Percentiles rank a stretch among this genome's conserved stretches.
Evolutionary conservation across 75 land plant genomes (phyloP).

Genomic region (Ceratopteris richardii): DNA sequence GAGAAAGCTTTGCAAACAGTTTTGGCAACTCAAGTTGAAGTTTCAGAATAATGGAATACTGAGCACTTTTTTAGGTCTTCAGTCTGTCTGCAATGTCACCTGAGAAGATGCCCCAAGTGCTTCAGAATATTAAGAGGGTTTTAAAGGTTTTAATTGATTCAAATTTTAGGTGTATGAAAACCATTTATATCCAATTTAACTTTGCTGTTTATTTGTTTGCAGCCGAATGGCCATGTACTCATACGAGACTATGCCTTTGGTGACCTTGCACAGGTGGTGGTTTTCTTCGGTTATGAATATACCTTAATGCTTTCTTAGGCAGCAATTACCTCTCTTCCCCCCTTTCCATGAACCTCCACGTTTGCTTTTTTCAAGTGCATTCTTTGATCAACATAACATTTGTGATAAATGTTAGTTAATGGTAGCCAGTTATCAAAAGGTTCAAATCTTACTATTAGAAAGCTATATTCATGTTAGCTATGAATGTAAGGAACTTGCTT

Average conservation of each 20-base stretch:
- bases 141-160: slow-evolving; percentile 51
- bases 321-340: too few species aligned
- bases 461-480: too few species aligned
- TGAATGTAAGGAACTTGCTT: too few species aligned
- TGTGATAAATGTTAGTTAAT: too few species aligned
- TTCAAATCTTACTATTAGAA: too few species aligned
- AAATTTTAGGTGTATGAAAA: too few species aligned
- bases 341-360: too few species aligned
- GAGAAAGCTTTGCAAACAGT: background rate
- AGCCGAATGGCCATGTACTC: slow-evolving; percentile 87
- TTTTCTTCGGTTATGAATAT: background rate
- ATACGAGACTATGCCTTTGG: slow-evolving; percentile 93
- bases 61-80: slow-evolving; percentile 48
- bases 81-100: slow-evolving; percentile 95
- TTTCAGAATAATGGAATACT: background rate
- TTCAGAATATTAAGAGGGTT: slow-evolving; percentile 70
- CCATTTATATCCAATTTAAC: background rate
- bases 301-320: background rate
- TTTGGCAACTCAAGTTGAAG: too few species aligned
- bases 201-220: slow-evolving; percentile 8
- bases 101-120: slow-evolving; percentile 75
- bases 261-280: slow-evolving; percentile 95
- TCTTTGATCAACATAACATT: too few species aligned
- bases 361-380: too few species aligned
- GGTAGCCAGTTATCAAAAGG: too few species aligned